phyloP scores from a whole-genome alignment of 1,284 basidiomycete species.

The Cutaneotrichosporon sp. region DNA sequence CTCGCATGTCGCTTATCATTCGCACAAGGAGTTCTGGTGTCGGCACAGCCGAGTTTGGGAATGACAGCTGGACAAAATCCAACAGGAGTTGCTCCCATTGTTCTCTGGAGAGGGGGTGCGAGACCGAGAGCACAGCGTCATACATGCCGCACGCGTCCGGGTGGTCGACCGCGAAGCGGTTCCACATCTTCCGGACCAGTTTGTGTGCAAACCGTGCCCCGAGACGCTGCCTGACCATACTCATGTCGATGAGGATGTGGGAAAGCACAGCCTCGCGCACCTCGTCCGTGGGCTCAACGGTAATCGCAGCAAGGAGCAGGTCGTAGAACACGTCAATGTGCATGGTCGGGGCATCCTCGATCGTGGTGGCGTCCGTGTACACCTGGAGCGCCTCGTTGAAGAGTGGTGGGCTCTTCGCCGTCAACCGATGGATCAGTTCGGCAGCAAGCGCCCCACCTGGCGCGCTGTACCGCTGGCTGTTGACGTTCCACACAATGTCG shows the following conservation, averaged over 20 bases:
- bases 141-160: slow-evolving; percentile 66
- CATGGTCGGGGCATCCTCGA: slow-evolving; percentile 8
- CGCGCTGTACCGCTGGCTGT: slow-evolving; percentile 22
- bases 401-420: slow-evolving; percentile 17
- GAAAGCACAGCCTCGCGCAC: slow-evolving; percentile 50
- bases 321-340: slow-evolving; percentile 7
- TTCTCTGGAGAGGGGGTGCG: slow-evolving; percentile 57
- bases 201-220: slow-evolving; percentile 14
- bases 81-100: slow-evolving; percentile 65
- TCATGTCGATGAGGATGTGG: slow-evolving; percentile 62
- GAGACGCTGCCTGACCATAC: slow-evolving; percentile 53
- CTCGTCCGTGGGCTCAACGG: slow-evolving; percentile 60
- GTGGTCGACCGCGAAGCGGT: slow-evolving; percentile 52
- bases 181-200: not conserved
- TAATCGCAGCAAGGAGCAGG: slow-evolving; percentile 30
- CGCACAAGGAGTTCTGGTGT: slow-evolving; percentile 69
- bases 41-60: slow-evolving; percentile 50
- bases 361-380: slow-evolving; percentile 22
- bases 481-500: slow-evolving; percentile 24
- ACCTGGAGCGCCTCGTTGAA: slow-evolving; percentile 25
- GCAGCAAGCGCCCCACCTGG: slow-evolving; percentile 20
- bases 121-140: slow-evolving; percentile 51
- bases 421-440: slow-evolving; percentile 31
- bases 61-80: slow-evolving; percentile 62
- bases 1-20: slow-evolving; percentile 80